Evolutionary conservation across 1,284 basidiomycete species (phyloP), one percentile per base, ranked within the genome.

Genomic region (Leccinum huronense): DNA sequence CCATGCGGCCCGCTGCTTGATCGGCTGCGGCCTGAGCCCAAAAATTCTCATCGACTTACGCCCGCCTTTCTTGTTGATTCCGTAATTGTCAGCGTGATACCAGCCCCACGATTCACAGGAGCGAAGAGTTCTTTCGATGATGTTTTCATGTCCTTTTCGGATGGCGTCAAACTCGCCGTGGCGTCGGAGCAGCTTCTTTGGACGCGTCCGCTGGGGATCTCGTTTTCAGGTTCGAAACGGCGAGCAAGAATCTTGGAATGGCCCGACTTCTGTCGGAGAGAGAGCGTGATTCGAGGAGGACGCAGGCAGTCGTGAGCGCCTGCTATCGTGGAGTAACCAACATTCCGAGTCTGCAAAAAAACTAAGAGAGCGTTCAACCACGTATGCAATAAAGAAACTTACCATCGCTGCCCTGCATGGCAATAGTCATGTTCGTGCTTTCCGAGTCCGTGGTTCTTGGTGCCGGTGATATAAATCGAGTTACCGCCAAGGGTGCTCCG

Each of bases 21-120:
- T 91, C 86, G 1, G 91, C 91, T 6, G 94, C 94, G 16, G 93
- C 93, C 70, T 93, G 89, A 0, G 94, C 95, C 97, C 97, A 98
- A 80, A 95, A 97, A 66, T 91, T 88, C 76, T 94, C 94, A 73
- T 97, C 95, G 30, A 96, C 89, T 74, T 96, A 27, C 76, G 67
- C 36, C 76, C 71, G 40, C 78, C 74, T 70, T 83, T 87, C 64
- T 80, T 81, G 61, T 80, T 81, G 61, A 55, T 64, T 30, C 73
- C 69, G 4, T 77, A 74, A 57, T 84, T 3, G 91, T 84, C 9
- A 95, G 78, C 48, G 86, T 89, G 64, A 94, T 89, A 8, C 86
- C 83, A 64, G 82, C 78, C 61, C 84, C 85, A 72, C 86, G 81
- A 27, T 85, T 84, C 1, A 88, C 88, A 13, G 88, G 84, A 0